Conservation (phyloP, 805 yeast genomes). For the Candida chauliodis region DNA sequence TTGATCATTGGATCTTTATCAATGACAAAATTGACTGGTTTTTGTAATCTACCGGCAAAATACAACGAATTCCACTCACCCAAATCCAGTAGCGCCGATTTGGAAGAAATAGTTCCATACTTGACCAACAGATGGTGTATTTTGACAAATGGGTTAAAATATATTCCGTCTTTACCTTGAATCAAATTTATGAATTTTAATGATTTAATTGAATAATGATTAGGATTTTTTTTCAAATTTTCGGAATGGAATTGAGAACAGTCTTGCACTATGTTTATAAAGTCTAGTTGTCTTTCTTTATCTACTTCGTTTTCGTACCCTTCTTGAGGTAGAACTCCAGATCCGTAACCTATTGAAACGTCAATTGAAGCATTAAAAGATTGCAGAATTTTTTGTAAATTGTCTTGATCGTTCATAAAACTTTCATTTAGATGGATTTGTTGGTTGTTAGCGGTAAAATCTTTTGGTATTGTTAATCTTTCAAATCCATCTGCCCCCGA, state of each 20-base stretch:
- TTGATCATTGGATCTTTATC: conserved; percentile 56
- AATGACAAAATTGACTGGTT: conserved; percentile 76
- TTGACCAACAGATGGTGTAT: conserved; percentile 55
- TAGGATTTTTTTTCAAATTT: conserved; percentile 63
- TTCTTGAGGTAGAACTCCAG: conserved; percentile 81
- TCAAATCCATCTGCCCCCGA: conserved; percentile 23
- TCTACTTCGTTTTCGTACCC: conserved; percentile 24
- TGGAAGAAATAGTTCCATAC: conserved; percentile 79
- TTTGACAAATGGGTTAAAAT: conserved; percentile 85
- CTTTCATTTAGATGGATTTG: conserved; percentile 42
- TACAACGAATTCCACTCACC: conserved; percentile 84
- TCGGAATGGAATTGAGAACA: conserved; percentile 73
- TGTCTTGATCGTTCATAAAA: conserved; percentile 16
- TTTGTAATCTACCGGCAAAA: conserved; percentile 88
- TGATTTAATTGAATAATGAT: conserved; percentile 71
- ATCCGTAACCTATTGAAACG: conserved; percentile 90
- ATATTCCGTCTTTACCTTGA: conserved; percentile 74
- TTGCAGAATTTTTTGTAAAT: conserved; percentile 46
- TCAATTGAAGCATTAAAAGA: conserved; percentile 68
- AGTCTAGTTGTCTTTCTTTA: conserved; percentile 61
- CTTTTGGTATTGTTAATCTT: conserved; percentile 40
- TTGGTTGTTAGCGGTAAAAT: conserved; percentile 51
- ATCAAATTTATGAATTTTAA: conserved; percentile 21
- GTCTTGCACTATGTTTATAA: conserved; percentile 77
- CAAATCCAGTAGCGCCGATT: conserved; percentile 61